Percentiles rank a stretch among this genome's conserved stretches.
phyloP scores from a whole-genome alignment of 202 grass and related monocot genomes.

The Panicum virgatum region DNA sequence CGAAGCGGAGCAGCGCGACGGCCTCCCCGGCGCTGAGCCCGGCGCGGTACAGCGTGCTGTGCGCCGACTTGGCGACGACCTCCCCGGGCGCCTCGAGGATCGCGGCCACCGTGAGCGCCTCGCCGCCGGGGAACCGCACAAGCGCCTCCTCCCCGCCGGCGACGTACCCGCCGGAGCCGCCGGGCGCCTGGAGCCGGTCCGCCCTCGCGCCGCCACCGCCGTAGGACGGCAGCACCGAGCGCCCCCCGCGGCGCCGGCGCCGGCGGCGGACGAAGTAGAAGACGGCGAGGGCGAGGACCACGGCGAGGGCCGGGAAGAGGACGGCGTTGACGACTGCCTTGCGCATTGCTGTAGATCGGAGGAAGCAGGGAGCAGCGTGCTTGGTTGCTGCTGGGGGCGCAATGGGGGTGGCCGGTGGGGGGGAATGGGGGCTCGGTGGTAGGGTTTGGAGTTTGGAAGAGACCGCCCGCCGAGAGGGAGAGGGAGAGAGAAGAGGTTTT shows the following conservation, averaged over 20 bases:
- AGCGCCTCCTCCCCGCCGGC: slow-evolving; percentile 60
- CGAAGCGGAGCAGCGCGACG: slow-evolving; percentile 79
- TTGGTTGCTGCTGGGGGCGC: neutral
- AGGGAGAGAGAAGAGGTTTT: neutral
- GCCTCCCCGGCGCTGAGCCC: slow-evolving; percentile 51
- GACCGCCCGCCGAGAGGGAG: neutral
- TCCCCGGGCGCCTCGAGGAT: slow-evolving; percentile 96
- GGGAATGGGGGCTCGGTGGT: slow-evolving; percentile 2
- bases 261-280: slow-evolving; percentile 49
- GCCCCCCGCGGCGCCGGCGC: slow-evolving; percentile 39
- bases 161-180: slow-evolving; percentile 11
- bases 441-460: slow-evolving; percentile 37
- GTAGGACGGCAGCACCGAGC: slow-evolving; percentile 46
- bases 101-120: slow-evolving; percentile 68
- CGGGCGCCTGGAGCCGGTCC: slow-evolving; percentile 44
- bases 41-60: slow-evolving; percentile 95
- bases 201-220: slow-evolving; percentile 18
- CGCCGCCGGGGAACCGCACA: slow-evolving; percentile 73
- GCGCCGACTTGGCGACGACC: slow-evolving; percentile 87
- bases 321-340: slow-evolving; percentile 36
- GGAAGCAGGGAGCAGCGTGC: neutral
- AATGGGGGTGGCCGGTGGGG: neutral
- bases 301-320: slow-evolving; percentile 44
- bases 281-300: slow-evolving; percentile 38
- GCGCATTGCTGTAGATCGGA: slow-evolving; percentile 41